These are phyloP conservation scores for Arabidopsis hybrid DNA, from an alignment of 441 rosid species.

Conservation along the genomic window DNA sequence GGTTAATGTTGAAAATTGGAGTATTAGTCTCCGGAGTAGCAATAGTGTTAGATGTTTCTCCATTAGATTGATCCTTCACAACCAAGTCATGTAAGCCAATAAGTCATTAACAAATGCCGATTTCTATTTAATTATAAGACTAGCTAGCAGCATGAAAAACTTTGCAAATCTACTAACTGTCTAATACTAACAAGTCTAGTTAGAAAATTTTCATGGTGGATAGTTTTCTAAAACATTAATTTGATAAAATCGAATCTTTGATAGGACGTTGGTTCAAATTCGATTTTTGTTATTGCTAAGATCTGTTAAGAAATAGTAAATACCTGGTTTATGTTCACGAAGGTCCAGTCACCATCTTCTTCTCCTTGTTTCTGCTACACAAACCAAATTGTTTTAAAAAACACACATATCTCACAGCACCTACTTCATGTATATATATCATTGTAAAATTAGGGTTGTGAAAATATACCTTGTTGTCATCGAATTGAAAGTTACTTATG, in stretches of 20 bases:
- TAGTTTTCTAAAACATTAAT: too few relatives aligned
- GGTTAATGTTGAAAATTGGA: constrained; percentile 35
- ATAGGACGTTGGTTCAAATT: neutral
- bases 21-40: constrained; percentile 20
- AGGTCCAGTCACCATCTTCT: constrained; percentile 13
- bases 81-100: neutral
- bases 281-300: neutral
- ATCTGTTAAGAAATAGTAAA: neutral
- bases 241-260: neutral
- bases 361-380: constrained; percentile 25
- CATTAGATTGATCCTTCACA: constrained; percentile 36
- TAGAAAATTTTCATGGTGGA: too few relatives aligned
- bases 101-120: neutral
- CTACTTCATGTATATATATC: neutral
- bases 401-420: neutral
- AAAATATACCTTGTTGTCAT: constrained; percentile 22
- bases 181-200: too few relatives aligned
- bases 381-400: neutral
- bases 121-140: neutral
- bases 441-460: neutral
- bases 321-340: constrained; percentile 37
- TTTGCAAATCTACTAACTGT: too few relatives aligned
- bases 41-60: constrained; percentile 29
- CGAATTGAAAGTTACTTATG: constrained; percentile 15
- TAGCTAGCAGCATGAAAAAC: neutral